phyloP scores from a whole-genome alignment of 371 early-diverging fungal genomes.

The Actinomortierella ambigua region DNA sequence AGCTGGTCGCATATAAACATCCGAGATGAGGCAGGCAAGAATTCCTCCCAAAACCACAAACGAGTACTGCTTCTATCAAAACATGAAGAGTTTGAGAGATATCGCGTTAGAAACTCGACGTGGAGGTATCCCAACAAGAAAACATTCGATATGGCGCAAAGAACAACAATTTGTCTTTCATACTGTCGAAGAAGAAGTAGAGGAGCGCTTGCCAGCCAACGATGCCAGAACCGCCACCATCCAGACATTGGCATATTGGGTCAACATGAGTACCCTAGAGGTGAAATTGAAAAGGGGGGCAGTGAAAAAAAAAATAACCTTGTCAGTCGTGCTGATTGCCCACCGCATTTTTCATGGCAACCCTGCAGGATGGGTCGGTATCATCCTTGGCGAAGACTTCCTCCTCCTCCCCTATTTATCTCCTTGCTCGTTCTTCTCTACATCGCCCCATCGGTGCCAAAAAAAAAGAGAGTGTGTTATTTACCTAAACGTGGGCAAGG shows the following conservation, averaged over 20 bases:
- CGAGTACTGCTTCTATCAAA: conserved; percentile 19
- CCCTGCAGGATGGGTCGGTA: too few species aligned
- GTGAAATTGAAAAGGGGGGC: neutral
- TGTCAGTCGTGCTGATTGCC: neutral
- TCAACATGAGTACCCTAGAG: conserved; percentile 45
- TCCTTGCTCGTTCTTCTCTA: too few species aligned
- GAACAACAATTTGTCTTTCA: neutral
- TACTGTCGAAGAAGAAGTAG: conserved; percentile 19
- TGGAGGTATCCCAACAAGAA: neutral
- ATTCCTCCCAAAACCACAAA: conserved; percentile 35
- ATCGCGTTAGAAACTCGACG: conserved; percentile 3
- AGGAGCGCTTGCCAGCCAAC: conserved; percentile 31
- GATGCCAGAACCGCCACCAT: conserved; percentile 36
- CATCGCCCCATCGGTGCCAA: too few species aligned
- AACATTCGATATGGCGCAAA: neutral
- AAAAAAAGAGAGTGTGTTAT: neutral
- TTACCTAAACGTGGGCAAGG: conserved; percentile 40
- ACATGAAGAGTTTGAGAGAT: neutral
- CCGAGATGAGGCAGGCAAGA: conserved; percentile 29
- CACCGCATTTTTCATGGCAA: neutral
- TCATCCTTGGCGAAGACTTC: too few species aligned
- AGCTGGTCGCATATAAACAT: conserved; percentile 32
- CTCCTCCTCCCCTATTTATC: too few species aligned
- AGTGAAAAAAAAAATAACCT: conserved; percentile 1
- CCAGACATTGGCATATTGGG: conserved; percentile 47